phyloP scores from a whole-genome alignment of 1,284 basidiomycete species.

The Cerrena zonata region DNA sequence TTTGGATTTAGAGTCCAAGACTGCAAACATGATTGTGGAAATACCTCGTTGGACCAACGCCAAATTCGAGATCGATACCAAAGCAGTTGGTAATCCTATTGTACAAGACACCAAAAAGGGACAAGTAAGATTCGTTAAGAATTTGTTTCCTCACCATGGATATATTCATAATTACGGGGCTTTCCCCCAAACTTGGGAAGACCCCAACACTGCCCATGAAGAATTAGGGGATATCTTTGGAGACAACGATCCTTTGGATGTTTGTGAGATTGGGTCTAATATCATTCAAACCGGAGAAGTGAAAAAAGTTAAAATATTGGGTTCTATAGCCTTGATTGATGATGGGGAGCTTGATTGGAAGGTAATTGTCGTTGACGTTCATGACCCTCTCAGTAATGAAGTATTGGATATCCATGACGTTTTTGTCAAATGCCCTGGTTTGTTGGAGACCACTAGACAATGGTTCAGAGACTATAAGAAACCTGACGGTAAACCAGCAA shows the following conservation, averaged over 20 bases:
- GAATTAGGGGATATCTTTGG: slow-evolving; percentile 99
- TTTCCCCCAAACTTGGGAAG: slow-evolving; percentile 99
- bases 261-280: slow-evolving; percentile 98
- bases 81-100: slow-evolving; percentile 96
- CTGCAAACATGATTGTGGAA: slow-evolving; percentile 97
- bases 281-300: slow-evolving; percentile 95
- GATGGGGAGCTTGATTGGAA: slow-evolving; percentile 99
- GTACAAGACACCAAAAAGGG: slow-evolving; percentile 96
- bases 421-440: slow-evolving; percentile 92
- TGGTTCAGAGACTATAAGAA: slow-evolving; percentile 99
- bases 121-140: slow-evolving; percentile 92
- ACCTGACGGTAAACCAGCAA: slow-evolving; percentile 96
- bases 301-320: slow-evolving; percentile 99
- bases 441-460: slow-evolving; percentile 93
- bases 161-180: slow-evolving; percentile 98
- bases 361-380: slow-evolving; percentile 92
- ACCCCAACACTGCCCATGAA: slow-evolving; percentile 78
- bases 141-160: slow-evolving; percentile 99
- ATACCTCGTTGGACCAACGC: slow-evolving; percentile 99
- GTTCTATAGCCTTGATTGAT: slow-evolving; percentile 97
- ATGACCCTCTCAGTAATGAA: slow-evolving; percentile 90
- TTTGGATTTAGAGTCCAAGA: slow-evolving; percentile 83
- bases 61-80: slow-evolving; percentile 97
- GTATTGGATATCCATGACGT: slow-evolving; percentile 99
- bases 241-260: slow-evolving; percentile 98